A percentile compares a stretch with the other conserved stretches of the same genome.
Conservation (phyloP, 441 rosid species). For the Syzygium syzygioides region DNA sequence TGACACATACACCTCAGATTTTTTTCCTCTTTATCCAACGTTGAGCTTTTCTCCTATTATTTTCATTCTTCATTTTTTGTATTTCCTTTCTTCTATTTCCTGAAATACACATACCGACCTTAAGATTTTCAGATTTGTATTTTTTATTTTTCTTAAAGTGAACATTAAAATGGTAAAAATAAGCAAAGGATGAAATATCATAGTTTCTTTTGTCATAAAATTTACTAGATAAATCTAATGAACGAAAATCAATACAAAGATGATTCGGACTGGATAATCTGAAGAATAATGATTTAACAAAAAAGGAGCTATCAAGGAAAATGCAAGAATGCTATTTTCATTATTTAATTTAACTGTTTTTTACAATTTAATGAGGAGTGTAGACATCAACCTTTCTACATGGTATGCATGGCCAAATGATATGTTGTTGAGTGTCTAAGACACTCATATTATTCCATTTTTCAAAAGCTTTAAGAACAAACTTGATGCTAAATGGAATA, state of each 20-base stretch:
- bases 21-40: not conserved
- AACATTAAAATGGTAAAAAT: not conserved
- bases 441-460: not conserved
- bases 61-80: not conserved
- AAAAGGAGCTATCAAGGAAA: not conserved
- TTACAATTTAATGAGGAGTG: not conserved
- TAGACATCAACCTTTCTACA: not conserved
- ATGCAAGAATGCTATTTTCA: not conserved
- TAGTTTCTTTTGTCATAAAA: not conserved
- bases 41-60: not conserved
- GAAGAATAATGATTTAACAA: not conserved
- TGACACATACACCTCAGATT: not conserved
- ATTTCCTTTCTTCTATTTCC: not conserved
- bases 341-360: not conserved
- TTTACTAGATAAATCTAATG: not conserved
- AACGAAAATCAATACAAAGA: not conserved
- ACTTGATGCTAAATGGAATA: not conserved
- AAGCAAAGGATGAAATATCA: not conserved
- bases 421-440: not conserved
- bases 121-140: not conserved
- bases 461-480: not conserved
- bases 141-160: not conserved
- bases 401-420: not conserved
- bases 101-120: not conserved
- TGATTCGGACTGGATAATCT: not conserved